These are phyloP conservation scores for Elaeis guineensis DNA, from an alignment of 176 grass and related monocot genomes.

Conservation along the genomic window DNA sequence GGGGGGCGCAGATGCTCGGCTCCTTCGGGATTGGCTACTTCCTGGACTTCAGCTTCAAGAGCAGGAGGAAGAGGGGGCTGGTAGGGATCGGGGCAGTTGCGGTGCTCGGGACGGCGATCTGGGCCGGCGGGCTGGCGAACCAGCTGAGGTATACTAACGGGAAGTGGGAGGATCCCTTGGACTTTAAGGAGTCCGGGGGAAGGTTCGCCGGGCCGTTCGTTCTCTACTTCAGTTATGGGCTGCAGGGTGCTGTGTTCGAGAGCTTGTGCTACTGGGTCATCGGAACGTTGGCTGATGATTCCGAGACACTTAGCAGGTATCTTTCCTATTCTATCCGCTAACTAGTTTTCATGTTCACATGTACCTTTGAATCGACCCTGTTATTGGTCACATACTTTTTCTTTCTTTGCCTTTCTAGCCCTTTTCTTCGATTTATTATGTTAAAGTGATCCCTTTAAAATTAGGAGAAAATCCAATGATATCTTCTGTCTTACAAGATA, in stretches of 20 bases:
- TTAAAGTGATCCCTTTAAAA: too few relatives aligned
- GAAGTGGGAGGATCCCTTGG: constrained; percentile 5
- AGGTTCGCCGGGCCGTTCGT: constrained; percentile 46
- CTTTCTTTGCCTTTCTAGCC: background rate
- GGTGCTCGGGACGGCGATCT: constrained; percentile 55
- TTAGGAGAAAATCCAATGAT: too few relatives aligned
- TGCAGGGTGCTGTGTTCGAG: constrained; percentile 91
- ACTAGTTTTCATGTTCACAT: background rate
- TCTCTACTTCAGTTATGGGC: constrained; percentile 85
- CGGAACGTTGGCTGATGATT: constrained; percentile 55
- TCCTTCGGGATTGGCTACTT: constrained; percentile 58
- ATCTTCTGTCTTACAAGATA: too few relatives aligned
- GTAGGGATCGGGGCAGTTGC: constrained; percentile 36
- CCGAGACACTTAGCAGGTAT: constrained; percentile 75
- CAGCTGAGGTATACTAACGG: constrained; percentile 36
- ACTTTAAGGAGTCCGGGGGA: constrained; percentile 47
- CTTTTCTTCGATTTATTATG: background rate
- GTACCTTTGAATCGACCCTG: background rate
- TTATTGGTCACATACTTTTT: background rate
- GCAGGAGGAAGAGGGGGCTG: constrained; percentile 38
- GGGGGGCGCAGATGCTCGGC: constrained; percentile 86
- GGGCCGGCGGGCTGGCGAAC: constrained; percentile 67
- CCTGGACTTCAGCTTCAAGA: constrained; percentile 73
- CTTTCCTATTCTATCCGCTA: too few relatives aligned
- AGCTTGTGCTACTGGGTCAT: constrained; percentile 97